Conservation (phyloP, 441 rosid genomes). For the Aleurites moluccanus region DNA sequence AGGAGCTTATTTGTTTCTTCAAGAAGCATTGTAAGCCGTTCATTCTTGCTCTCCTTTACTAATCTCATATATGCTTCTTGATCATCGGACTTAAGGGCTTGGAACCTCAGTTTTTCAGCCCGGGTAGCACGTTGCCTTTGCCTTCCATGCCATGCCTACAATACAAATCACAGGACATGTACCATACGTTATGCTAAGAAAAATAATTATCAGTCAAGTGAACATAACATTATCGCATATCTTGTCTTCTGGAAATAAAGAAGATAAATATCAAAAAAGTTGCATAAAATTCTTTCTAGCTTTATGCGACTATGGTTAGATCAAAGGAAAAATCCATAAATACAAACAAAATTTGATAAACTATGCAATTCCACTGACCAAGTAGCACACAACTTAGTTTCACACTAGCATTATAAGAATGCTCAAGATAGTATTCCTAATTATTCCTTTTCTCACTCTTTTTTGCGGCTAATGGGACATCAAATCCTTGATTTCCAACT, state of each 20-base stretch:
- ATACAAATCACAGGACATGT: slow-evolving; percentile 4
- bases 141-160: slow-evolving; percentile 98
- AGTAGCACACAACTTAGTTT: not conserved
- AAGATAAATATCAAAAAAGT: slow-evolving; percentile 11
- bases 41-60: slow-evolving; percentile 99
- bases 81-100: slow-evolving; percentile 96
- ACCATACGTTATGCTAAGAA: slow-evolving; percentile 16
- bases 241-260: slow-evolving; percentile 16
- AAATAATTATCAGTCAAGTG: not conserved
- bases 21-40: slow-evolving; percentile 88
- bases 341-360: not conserved
- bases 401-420: not conserved
- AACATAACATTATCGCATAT: not conserved
- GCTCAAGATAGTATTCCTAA: not conserved
- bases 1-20: slow-evolving; percentile 98
- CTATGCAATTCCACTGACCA: not conserved
- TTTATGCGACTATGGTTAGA: not conserved
- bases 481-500: not conserved
- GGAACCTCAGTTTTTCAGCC: slow-evolving; percentile 94
- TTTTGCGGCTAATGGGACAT: not conserved
- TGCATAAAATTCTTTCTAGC: slow-evolving; percentile 13
- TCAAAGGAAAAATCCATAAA: not conserved
- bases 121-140: slow-evolving; percentile 99
- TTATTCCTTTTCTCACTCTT: not conserved
- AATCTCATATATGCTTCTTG: slow-evolving; percentile 97